Evolutionary conservation across 169 alveolate species (phyloP).

Genomic region (Sarcocystis neurona): DNA sequence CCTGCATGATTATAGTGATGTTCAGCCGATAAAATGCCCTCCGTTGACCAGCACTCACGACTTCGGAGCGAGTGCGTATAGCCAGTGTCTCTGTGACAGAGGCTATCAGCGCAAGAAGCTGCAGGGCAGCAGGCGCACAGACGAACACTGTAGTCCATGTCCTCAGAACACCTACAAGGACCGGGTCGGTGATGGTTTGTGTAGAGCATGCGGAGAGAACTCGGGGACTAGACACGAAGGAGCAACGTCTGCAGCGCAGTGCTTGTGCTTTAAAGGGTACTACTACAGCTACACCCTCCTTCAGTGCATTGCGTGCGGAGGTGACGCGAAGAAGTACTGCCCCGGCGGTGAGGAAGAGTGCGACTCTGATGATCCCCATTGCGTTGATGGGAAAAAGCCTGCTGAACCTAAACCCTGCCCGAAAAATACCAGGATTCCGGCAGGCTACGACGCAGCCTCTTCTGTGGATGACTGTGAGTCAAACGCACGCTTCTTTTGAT

Average conservation of each 20-base stretch:
- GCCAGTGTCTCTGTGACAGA: slow-evolving; percentile 68
- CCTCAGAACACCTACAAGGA: slow-evolving; percentile 75
- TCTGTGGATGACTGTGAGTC: slow-evolving; percentile 75
- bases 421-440: slow-evolving; percentile 76
- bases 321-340: slow-evolving; percentile 73
- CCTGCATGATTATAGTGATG: not conserved
- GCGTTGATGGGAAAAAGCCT: slow-evolving; percentile 55
- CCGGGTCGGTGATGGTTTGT: slow-evolving; percentile 75
- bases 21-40: slow-evolving; percentile 44
- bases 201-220: slow-evolving; percentile 76
- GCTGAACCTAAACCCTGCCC: slow-evolving; percentile 76
- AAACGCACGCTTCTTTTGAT: too few species aligned
- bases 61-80: slow-evolving; percentile 12
- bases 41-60: slow-evolving; percentile 67
- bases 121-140: slow-evolving; percentile 3
- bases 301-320: slow-evolving; percentile 78
- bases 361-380: slow-evolving; percentile 30
- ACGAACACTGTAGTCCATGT: slow-evolving; percentile 70
- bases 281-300: slow-evolving; percentile 64
- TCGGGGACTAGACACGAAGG: slow-evolving; percentile 77
- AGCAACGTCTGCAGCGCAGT: slow-evolving; percentile 74
- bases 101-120: slow-evolving; percentile 28
- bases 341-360: slow-evolving; percentile 77
- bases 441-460: slow-evolving; percentile 80
- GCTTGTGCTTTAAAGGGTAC: slow-evolving; percentile 81